Conservation (phyloP, 345 rosid species). For the Bretschneidera sinensis region DNA sequence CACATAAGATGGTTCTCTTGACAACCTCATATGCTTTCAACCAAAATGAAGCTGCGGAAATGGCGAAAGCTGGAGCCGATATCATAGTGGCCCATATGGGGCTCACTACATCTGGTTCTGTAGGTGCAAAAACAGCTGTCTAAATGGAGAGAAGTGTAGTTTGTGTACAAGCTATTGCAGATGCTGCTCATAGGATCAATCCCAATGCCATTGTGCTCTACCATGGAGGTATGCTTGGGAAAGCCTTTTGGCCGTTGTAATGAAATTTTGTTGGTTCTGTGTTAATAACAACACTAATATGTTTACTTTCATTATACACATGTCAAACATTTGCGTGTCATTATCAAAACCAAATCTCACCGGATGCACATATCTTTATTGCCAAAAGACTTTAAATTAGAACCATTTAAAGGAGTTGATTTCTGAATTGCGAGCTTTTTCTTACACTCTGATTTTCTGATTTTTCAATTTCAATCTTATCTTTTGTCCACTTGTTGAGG, state of each 20-base stretch:
- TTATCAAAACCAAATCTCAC: too few relatives aligned
- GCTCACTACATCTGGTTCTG: constrained; percentile 78
- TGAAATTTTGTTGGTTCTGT: not conserved
- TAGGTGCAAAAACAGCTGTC: constrained; percentile 84
- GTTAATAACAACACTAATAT: not conserved
- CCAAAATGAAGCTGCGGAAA: constrained; percentile 61
- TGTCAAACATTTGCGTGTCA: too few relatives aligned
- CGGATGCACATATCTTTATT: too few relatives aligned
- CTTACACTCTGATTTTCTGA: not conserved
- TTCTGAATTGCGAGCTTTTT: not conserved
- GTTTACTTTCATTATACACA: too few relatives aligned
- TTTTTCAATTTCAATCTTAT: not conserved
- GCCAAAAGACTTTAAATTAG: not conserved
- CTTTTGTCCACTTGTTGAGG: not conserved
- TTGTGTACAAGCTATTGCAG: constrained; percentile 80
- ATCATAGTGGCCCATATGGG: constrained; percentile 98
- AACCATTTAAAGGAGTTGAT: not conserved
- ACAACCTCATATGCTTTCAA: constrained; percentile 93
- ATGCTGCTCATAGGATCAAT: constrained; percentile 66
- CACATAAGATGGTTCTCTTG: constrained; percentile 80
- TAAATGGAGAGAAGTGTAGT: constrained; percentile 70
- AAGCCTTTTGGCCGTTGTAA: not conserved
- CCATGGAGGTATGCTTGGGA: constrained; percentile 68
- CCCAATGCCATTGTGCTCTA: constrained; percentile 63
- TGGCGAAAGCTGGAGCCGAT: constrained; percentile 96